Conservation (phyloP, 1,284 basidiomycete genomes). For the Ustilago lituana region DNA sequence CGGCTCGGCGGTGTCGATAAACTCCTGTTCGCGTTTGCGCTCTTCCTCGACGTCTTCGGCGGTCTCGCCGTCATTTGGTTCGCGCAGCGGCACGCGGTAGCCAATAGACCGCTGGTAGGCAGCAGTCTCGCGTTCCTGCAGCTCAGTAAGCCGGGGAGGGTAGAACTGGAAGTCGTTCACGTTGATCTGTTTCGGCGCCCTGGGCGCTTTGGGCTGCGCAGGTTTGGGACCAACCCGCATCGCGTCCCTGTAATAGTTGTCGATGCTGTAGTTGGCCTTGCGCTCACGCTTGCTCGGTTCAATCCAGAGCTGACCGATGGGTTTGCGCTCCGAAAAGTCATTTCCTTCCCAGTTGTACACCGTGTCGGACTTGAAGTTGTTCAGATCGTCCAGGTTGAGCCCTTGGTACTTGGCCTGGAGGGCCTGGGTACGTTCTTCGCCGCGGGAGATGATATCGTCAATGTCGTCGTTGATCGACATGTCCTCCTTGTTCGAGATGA, state of each 20-base stretch:
- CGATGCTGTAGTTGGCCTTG: conserved; percentile 89
- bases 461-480: conserved; percentile 90
- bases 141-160: conserved; percentile 79
- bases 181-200: conserved; percentile 87
- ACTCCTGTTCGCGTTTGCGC: conserved; percentile 80
- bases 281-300: conserved; percentile 94
- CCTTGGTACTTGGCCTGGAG: conserved; percentile 92
- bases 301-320: conserved; percentile 75
- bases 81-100: conserved; percentile 78
- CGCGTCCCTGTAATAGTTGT: conserved; percentile 82
- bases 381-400: conserved; percentile 91
- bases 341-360: conserved; percentile 89
- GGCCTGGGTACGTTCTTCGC: conserved; percentile 86
- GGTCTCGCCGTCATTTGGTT: conserved; percentile 71
- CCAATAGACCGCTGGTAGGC: conserved; percentile 74
- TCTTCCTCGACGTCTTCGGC: conserved; percentile 56
- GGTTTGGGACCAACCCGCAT: conserved; percentile 77
- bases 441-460: conserved; percentile 82
- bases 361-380: conserved; percentile 94
- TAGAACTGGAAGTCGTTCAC: conserved; percentile 99
- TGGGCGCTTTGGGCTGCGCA: conserved; percentile 82
- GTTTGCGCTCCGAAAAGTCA: conserved; percentile 77
- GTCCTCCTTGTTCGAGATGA: conserved; percentile 77
- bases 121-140: conserved; percentile 82
- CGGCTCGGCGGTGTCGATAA: conserved; percentile 73